Percentiles rank a stretch among this genome's conserved stretches.
phyloP scores from a whole-genome alignment of 768 basidiomycete species.

The Cyclocybe aegerita region DNA sequence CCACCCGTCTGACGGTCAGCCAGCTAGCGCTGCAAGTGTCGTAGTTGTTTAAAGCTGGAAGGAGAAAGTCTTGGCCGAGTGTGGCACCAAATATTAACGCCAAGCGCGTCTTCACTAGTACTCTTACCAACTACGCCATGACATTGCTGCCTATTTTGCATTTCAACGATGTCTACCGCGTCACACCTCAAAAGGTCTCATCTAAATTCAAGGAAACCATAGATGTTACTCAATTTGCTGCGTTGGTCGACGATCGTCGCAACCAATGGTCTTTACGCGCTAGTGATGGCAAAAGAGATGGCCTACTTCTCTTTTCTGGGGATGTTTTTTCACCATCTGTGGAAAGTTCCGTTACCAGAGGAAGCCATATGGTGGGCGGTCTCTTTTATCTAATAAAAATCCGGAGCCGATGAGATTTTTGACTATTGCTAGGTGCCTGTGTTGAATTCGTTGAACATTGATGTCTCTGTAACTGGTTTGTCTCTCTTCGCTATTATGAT shows the following conservation, averaged over 20 bases:
- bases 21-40: background rate
- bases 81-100: background rate
- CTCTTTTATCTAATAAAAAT: background rate
- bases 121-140: slow-evolving; percentile 3
- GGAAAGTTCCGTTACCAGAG: slow-evolving; percentile 85
- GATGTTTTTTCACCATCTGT: slow-evolving; percentile 87
- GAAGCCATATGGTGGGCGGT: slow-evolving; percentile 78
- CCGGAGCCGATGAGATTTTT: background rate
- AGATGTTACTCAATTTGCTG: slow-evolving; percentile 85
- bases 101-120: background rate
- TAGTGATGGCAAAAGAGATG: slow-evolving; percentile 56
- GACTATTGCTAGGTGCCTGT: slow-evolving; percentile 64
- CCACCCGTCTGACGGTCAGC: background rate
- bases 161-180: slow-evolving; percentile 85
- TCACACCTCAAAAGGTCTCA: slow-evolving; percentile 68
- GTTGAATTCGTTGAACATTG: slow-evolving; percentile 77
- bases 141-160: slow-evolving; percentile 50
- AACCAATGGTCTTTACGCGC: slow-evolving; percentile 47
- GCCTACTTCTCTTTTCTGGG: slow-evolving; percentile 83
- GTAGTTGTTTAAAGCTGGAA: background rate
- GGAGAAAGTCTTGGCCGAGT: background rate
- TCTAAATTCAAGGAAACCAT: slow-evolving; percentile 60
- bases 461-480: slow-evolving; percentile 79
- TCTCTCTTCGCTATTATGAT: slow-evolving; percentile 1
- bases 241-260: slow-evolving; percentile 63